Evolutionary conservation across 768 basidiomycete genomes (phyloP), one percentile per base, ranked within the genome.

Genomic region (Trametes coccinea): DNA sequence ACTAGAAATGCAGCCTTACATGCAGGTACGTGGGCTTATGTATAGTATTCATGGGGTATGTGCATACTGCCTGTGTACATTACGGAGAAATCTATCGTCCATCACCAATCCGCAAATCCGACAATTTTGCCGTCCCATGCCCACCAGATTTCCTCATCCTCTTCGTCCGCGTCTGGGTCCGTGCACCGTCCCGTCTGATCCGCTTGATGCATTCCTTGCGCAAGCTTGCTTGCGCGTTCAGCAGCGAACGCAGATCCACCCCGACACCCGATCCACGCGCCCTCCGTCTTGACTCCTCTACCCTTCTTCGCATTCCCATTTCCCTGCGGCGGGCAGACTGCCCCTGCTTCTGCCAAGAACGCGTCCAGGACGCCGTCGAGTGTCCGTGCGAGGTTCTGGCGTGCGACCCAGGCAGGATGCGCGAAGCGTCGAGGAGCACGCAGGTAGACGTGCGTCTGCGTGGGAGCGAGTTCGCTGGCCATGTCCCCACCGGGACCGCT

Each of bases 81-180:
- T 22, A 22, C 22, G 22, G 22, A 22, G 22, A 22, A 22, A 22
- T 22, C 22, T 22, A 22, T 22, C 22, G 22, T 22, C 22, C 31
- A 41, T 65, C 62, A 81, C 78, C 79, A 82, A 59, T 81, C 81
- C n/a, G 72, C 60, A 65, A 82, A 82, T 4, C 82, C 81, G 27
- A 68, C 70, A 59, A 82, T 59, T 63, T 77, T 81, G 11, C 81
- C 80, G 41, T 82, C 72, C 81, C 81, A 82, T 43, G 69, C 72
- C 81, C 81, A 82, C 81, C 81, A 83, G 53, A 83, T 81, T 70
- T 77, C 66, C 62, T 82, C 82, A 33, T 80, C 78, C 3, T 75
- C 78, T 63, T 80, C 82, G 13, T 66, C 65, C 30, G 29, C 65
- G 56, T 67, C 54, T 22, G 66, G 22, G 22, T 22, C 22, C 22